Evolutionary conservation across 2,329 filamentous ascomycete genomes (phyloP).

Genomic region (Calcarisporium arbuscula): DNA sequence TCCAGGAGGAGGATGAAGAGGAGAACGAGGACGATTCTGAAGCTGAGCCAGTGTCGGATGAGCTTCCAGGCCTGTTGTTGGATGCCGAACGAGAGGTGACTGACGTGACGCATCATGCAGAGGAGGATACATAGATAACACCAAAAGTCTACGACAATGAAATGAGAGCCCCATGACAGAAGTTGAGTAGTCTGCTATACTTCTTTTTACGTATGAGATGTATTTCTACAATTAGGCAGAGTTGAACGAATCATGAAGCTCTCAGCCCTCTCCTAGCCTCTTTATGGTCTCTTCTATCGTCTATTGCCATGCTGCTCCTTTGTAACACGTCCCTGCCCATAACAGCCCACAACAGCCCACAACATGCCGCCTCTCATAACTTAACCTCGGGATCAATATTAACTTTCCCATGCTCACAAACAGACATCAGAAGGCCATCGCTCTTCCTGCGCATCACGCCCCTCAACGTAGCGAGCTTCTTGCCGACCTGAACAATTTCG

Average conservation of each 20-base stretch:
- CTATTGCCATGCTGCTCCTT: no score
- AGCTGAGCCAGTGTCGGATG: constrained; percentile 16
- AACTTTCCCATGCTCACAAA: constrained; percentile 60
- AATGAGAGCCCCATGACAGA: no score
- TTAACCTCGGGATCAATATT: constrained; percentile 46
- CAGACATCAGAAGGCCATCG: constrained; percentile 46
- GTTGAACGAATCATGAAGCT: no score
- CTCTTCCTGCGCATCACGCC: constrained; percentile 48
- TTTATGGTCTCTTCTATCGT: no score
- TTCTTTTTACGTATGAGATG: no score
- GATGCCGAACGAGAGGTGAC: constrained; percentile 17
- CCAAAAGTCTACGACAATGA: no score
- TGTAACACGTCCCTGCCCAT: no score
- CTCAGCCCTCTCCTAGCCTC: no score
- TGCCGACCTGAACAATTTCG: constrained; percentile 52
- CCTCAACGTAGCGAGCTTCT: constrained; percentile 44
- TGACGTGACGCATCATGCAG: constrained; percentile 9
- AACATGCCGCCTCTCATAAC: constrained; percentile 18
- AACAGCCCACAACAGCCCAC: no score
- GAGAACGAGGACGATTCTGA: constrained; percentile 20
- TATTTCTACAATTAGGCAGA: no score
- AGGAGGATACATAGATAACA: no score
- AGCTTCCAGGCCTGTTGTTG: constrained; percentile 17
- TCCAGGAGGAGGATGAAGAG: constrained; percentile 18
- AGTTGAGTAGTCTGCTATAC: no score